These are phyloP conservation scores for Calonectria montana DNA, from an alignment of 2,329 filamentous ascomycete species.

Conservation along the genomic window DNA sequence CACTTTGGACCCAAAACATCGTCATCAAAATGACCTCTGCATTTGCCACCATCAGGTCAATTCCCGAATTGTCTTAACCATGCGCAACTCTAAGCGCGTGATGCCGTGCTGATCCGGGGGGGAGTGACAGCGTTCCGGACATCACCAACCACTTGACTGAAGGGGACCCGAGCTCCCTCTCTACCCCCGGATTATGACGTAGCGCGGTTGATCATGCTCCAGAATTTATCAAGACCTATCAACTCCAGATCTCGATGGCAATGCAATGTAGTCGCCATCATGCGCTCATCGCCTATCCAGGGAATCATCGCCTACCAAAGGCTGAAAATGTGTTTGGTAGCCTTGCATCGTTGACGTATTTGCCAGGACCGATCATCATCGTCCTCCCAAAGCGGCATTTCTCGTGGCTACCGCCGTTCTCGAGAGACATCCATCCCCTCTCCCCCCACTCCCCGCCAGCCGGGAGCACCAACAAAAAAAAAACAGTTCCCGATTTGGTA, in stretches of 20 bases:
- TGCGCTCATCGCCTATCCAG: not conserved
- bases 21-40: not conserved
- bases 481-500: not conserved
- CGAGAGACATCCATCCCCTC: not conserved
- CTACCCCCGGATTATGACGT: constrained; percentile 40
- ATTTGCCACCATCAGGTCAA: not conserved
- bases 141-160: not conserved
- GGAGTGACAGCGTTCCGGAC: not conserved
- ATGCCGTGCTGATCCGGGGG: constrained; percentile 10
- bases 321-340: constrained; percentile 17
- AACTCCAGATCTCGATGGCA: constrained; percentile 37
- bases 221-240: not conserved
- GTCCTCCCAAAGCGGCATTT: not conserved
- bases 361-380: constrained; percentile 10
- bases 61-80: not conserved
- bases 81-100: not conserved
- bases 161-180: not conserved
- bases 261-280: constrained; percentile 6
- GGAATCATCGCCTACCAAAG: not conserved
- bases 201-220: constrained; percentile 13
- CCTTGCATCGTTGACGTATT: constrained; percentile 34
- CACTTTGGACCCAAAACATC: not conserved
- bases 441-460: not conserved
- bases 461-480: not conserved
- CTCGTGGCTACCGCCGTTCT: not conserved